phyloP scores from a whole-genome alignment of 108 stramenopile species.

The Cylindrotheca fusiformis region DNA sequence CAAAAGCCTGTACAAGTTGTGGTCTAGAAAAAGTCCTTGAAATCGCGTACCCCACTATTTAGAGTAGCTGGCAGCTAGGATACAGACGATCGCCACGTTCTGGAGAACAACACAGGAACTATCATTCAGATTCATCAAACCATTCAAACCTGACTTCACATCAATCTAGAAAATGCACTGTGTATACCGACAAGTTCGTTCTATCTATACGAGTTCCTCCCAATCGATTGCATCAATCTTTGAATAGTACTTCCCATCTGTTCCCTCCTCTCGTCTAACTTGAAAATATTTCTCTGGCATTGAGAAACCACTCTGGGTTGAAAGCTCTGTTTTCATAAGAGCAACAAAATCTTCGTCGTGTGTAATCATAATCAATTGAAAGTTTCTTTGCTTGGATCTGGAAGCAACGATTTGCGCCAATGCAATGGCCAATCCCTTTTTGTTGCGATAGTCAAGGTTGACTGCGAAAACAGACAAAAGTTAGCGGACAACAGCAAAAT shows the following conservation, averaged over 20 bases:
- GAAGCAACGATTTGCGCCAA: slow-evolving; percentile 92
- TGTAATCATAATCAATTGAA: slow-evolving; percentile 97
- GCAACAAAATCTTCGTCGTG: slow-evolving; percentile 99
- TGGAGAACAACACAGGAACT: no score
- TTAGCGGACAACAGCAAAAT: not conserved
- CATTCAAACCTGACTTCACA: no score
- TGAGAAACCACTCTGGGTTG: slow-evolving; percentile 75
- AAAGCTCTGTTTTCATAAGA: slow-evolving; percentile 90
- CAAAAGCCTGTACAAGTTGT: no score
- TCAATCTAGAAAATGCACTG: no score
- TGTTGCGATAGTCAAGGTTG: slow-evolving; percentile 94
- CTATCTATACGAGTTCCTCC: slow-evolving; percentile 63
- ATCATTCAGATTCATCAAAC: no score
- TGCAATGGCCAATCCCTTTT: slow-evolving; percentile 91
- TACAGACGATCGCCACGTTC: no score
- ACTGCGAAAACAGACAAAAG: slow-evolving; percentile 31
- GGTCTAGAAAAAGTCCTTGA: no score
- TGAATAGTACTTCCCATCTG: slow-evolving; percentile 80
- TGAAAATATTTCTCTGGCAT: slow-evolving; percentile 97
- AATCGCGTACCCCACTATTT: no score
- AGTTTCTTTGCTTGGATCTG: slow-evolving; percentile 88
- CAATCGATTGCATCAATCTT: slow-evolving; percentile 83
- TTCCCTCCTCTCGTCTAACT: slow-evolving; percentile 81
- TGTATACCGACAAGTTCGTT: no score
- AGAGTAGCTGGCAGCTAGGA: no score